These are phyloP conservation scores for Colletotrichum tabaci DNA, from an alignment of 2,329 filamentous ascomycete species.

Conservation along the genomic window DNA sequence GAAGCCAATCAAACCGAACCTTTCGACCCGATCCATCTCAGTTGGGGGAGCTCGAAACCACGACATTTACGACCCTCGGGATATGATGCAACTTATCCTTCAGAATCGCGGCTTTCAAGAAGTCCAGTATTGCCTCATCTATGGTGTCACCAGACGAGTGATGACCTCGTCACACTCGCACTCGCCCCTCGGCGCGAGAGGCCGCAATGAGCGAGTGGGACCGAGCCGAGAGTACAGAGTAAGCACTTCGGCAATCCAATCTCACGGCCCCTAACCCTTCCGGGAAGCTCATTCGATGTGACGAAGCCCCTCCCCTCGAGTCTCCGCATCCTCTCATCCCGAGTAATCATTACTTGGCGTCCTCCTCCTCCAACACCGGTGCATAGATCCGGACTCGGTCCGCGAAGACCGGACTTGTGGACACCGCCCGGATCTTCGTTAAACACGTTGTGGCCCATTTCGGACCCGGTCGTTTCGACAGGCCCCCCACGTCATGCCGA, in stretches of 20 bases:
- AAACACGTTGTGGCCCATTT: not conserved
- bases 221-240: not conserved
- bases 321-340: conserved; percentile 3
- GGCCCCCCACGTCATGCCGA: conserved; percentile 52
- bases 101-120: too few relatives aligned
- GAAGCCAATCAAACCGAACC: not conserved
- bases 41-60: too few relatives aligned
- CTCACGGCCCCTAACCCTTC: conserved; percentile 1
- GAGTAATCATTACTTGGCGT: not conserved
- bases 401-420: not conserved
- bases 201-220: not conserved
- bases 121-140: too few relatives aligned
- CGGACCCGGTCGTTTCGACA: not conserved
- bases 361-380: conserved; percentile 1
- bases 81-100: too few relatives aligned
- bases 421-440: not conserved
- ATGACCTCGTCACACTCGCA: not conserved
- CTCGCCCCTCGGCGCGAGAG: not conserved
- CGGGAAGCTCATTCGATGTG: conserved; percentile 8
- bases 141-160: too few relatives aligned
- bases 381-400: not conserved
- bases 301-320: not conserved
- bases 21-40: not conserved
- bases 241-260: not conserved
- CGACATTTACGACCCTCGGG: too few relatives aligned